Evolutionary conservation across 352 stramenopile genomes (phyloP).

Genomic region (Globisporangium paroecandrum): DNA sequence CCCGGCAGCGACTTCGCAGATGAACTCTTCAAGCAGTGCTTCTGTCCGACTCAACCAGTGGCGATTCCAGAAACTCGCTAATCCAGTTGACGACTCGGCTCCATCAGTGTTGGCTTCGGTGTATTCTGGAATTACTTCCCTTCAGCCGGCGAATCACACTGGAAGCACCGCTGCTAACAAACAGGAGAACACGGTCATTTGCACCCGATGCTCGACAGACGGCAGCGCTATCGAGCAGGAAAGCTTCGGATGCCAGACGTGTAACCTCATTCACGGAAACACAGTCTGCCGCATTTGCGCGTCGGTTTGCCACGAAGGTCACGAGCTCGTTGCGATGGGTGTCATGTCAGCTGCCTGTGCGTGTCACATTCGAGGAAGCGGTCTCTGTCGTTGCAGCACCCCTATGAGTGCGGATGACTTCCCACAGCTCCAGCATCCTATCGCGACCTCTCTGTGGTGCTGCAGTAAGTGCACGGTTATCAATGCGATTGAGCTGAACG

Average conservation of each 20-base stretch:
- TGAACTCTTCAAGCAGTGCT: background rate
- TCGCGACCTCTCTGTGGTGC: conserved; percentile 58
- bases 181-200: conserved; percentile 30
- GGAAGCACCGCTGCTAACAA: conserved; percentile 15
- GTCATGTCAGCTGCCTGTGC: conserved; percentile 64
- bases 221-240: conserved; percentile 79
- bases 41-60: conserved; percentile 28
- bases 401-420: conserved; percentile 38
- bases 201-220: conserved; percentile 69
- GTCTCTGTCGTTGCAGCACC: conserved; percentile 49
- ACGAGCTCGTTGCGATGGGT: conserved; percentile 78
- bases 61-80: conserved; percentile 25
- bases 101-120: conserved; percentile 33
- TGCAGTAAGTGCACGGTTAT: conserved; percentile 84
- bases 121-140: conserved; percentile 29
- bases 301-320: conserved; percentile 73
- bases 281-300: conserved; percentile 67
- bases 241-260: conserved; percentile 80
- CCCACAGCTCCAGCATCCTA: conserved; percentile 30
- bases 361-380: conserved; percentile 52
- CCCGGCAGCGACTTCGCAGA: conserved; percentile 12
- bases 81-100: conserved; percentile 13
- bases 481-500: conserved; percentile 46
- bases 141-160: conserved; percentile 15
- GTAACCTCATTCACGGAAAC: conserved; percentile 63